Evolutionary conservation across 306 rosid species (phyloP).

Genomic region (Quercus glauca): DNA sequence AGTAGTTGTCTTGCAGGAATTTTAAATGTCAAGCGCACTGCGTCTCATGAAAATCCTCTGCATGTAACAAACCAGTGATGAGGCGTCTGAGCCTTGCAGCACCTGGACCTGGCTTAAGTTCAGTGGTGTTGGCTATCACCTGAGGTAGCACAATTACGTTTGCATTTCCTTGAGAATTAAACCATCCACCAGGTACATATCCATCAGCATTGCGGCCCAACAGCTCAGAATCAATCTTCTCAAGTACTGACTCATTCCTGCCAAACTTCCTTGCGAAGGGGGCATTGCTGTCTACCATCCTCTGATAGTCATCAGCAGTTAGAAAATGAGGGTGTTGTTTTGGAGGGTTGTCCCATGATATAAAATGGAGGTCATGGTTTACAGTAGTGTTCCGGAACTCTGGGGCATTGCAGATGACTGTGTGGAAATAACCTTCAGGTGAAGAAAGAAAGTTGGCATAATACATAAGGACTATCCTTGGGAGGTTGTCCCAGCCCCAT

Average conservation of each 20-base stretch:
- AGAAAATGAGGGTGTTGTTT: conserved; percentile 82
- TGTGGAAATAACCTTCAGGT: conserved; percentile 81
- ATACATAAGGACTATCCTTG: conserved; percentile 73
- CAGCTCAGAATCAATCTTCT: conserved; percentile 57
- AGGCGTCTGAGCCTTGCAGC: conserved; percentile 58
- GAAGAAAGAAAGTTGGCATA: conserved; percentile 84
- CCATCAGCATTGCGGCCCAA: conserved; percentile 53
- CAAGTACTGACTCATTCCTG: conserved; percentile 46
- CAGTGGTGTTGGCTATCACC: conserved; percentile 39
- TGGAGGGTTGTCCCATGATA: conserved; percentile 87
- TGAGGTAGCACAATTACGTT: conserved; percentile 24
- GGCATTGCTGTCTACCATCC: conserved; percentile 67
- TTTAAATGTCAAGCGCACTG: conserved; percentile 49
- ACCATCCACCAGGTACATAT: conserved; percentile 62
- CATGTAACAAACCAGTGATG: conserved; percentile 51
- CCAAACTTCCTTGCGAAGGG: conserved; percentile 77
- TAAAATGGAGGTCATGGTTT: conserved; percentile 83
- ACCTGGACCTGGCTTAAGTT: conserved; percentile 61
- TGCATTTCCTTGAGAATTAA: conserved; percentile 19
- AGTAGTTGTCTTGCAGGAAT: conserved; percentile 5
- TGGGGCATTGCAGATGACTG: conserved; percentile 71
- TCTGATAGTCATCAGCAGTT: conserved; percentile 37
- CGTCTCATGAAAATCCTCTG: conserved; percentile 47
- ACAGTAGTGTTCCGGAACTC: conserved; percentile 74
- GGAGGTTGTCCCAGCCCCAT: conserved; percentile 92